Percentiles rank a stretch among this genome's conserved stretches.
Evolutionary conservation across 2,329 filamentous ascomycete species (phyloP).

Genomic region (Venturiaceae sp.): DNA sequence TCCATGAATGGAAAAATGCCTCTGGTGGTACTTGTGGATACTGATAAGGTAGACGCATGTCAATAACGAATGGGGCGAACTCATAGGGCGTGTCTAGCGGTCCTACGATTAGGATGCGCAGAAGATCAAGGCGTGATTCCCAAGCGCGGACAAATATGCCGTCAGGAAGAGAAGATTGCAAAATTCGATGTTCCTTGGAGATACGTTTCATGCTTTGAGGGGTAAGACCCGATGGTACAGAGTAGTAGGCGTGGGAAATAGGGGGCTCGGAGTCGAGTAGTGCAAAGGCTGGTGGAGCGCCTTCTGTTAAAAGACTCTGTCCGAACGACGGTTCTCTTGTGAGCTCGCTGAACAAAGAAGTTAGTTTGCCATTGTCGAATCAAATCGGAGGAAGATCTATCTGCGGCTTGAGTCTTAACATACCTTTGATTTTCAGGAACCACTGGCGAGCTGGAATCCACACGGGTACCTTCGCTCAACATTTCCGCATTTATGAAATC

Average conservation of each 20-base stretch:
- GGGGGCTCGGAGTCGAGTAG: slow-evolving; percentile 26
- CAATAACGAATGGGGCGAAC: slow-evolving; percentile 50
- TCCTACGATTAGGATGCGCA: slow-evolving; percentile 49
- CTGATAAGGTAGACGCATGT: slow-evolving; percentile 39
- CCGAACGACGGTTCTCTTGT: slow-evolving; percentile 2
- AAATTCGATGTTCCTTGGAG: slow-evolving; percentile 49
- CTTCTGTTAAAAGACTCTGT: slow-evolving; percentile 3
- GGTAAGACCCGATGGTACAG: slow-evolving; percentile 34
- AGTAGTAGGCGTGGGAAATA: slow-evolving; percentile 25
- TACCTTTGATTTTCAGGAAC: background rate
- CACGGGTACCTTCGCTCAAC: no score
- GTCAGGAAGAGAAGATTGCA: slow-evolving; percentile 41
- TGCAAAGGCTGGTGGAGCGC: slow-evolving; percentile 18
- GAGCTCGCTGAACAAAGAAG: slow-evolving; percentile 9
- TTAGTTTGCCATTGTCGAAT: background rate
- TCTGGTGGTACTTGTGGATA: slow-evolving; percentile 45
- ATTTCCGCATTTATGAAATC: no score
- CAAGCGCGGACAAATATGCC: slow-evolving; percentile 50
- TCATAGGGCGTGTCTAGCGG: slow-evolving; percentile 52
- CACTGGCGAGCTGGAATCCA: no score
- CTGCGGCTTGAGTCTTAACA: background rate
- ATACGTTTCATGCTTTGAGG: slow-evolving; percentile 38
- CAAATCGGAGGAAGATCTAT: background rate
- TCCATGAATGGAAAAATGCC: slow-evolving; percentile 53
- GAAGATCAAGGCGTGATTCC: slow-evolving; percentile 48